These are phyloP conservation scores for Debaryomyces sp. DNA, from an alignment of 1,139 yeast genomes.

Conservation along the genomic window DNA sequence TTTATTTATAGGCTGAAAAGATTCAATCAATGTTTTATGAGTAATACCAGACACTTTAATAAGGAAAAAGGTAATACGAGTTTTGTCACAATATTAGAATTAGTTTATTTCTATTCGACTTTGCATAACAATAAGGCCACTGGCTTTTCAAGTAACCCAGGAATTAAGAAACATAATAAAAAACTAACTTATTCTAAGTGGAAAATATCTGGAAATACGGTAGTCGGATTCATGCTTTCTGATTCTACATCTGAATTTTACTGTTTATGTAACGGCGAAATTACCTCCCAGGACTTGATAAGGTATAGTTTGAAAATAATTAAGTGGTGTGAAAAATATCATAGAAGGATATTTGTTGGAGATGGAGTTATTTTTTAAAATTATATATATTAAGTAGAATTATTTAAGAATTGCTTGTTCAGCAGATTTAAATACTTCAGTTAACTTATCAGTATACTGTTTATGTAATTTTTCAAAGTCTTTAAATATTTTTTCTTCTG, in stretches of 20 bases:
- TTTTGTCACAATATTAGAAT: constrained; percentile 21
- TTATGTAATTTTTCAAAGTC: constrained; percentile 73
- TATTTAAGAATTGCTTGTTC: constrained; percentile 52
- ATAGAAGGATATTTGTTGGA: constrained; percentile 37
- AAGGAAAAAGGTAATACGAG: constrained; percentile 6
- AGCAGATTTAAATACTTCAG: constrained; percentile 58
- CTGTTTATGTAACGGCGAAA: constrained; percentile 36
- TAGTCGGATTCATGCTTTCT: constrained; percentile 43
- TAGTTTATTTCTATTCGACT: constrained; percentile 35
- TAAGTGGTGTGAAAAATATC: constrained; percentile 43
- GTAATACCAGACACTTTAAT: constrained; percentile 23
- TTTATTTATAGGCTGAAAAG: constrained; percentile 75
- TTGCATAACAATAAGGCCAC: constrained; percentile 33
- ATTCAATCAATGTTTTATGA: constrained; percentile 43
- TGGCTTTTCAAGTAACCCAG: constrained; percentile 9
- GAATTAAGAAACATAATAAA: constrained; percentile 19
- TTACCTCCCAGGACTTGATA: constrained; percentile 36
- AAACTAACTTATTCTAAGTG: constrained; percentile 39
- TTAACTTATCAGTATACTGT: constrained; percentile 58
- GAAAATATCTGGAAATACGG: constrained; percentile 20
- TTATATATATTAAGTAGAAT: constrained; percentile 6
- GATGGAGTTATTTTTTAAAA: constrained; percentile 25
- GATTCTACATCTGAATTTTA: constrained; percentile 41
- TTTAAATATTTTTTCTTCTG: constrained; percentile 51
- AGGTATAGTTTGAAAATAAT: constrained; percentile 35